Base-by-base conservation (phyloP, 2,329 filamentous ascomycete species). In the Nemania sp. region DNA sequence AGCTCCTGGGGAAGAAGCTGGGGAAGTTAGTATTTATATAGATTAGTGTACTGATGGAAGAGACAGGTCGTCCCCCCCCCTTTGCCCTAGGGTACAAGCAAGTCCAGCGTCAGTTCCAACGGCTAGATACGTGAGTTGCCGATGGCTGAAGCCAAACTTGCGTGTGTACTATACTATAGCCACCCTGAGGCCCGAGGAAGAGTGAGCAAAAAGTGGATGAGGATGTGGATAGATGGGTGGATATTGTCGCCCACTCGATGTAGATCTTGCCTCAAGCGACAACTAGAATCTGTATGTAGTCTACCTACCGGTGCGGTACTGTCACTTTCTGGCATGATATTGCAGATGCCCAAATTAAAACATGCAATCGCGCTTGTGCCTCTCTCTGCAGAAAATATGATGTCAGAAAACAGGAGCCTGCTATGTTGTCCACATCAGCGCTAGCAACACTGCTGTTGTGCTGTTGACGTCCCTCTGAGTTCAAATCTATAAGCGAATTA, bases 11-110 rank as follows among this genome's bases (percentile, higher is more conserved):
- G 52, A 32, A 20, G 51, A 61, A 57, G 59, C 56, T 67, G 62
- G 65, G 64, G 63, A 62, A 58, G 47, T 32, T 51, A 22, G 59
- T 65, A 62, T 67, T 65, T 67, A 74, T 73, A 72, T 62, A 24
- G 22, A 7, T 56, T 15, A 52, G 61, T 32, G 18, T 13, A 41
- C 20, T 32, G 35, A 35, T 58, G 43, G n/a, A 57, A 13, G 5
- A 8, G 15, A 27, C 27, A 61, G 49, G 54, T 2, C n/a, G 59
- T 35, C 5, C 43, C 35, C 5, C 43, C 35, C 22, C 22, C 22
- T 24, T 20, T 7, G 24, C 24, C n/a, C 15, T 54, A 29, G 43
- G 24, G n/a, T 20, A 32, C 56, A 35, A 27, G 38, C 56, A 66
- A 24, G 20, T 29, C 41, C 11, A 20, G 35, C 24, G 60, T 13